Percentiles rank a stretch among this genome's conserved stretches.
Conservation (phyloP, 345 rosid species). For the Cardamine resedifolia region DNA sequence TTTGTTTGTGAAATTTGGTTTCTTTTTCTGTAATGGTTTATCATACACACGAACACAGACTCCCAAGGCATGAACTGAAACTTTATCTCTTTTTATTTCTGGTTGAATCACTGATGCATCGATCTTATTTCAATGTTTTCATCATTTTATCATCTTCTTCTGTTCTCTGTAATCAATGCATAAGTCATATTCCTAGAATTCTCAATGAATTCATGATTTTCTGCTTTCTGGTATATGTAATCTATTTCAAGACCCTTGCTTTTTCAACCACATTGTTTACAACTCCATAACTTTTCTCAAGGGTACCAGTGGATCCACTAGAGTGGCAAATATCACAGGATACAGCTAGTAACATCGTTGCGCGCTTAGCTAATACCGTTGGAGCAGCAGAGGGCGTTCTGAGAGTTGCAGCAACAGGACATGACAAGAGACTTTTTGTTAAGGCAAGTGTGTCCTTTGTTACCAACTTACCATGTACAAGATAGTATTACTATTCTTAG, state of each 20-base stretch:
- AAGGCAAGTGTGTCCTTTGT: slow-evolving; percentile 49
- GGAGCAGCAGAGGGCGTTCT: slow-evolving; percentile 95
- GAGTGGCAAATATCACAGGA: slow-evolving; percentile 99
- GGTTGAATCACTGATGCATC: background rate
- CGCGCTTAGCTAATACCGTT: slow-evolving; percentile 83
- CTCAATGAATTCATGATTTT: background rate
- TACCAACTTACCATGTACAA: background rate
- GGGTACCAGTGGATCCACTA: slow-evolving; percentile 93
- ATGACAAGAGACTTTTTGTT: slow-evolving; percentile 82
- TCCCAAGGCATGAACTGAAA: background rate
- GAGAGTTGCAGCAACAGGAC: slow-evolving; percentile 97
- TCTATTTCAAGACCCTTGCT: background rate
- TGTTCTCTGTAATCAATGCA: slow-evolving; percentile 3
- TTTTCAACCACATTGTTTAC: background rate
- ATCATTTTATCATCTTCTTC: background rate
- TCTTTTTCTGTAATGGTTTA: background rate
- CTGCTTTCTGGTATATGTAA: background rate
- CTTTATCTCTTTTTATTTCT: background rate
- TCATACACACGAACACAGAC: background rate
- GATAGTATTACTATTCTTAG: background rate
- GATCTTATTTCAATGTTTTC: background rate
- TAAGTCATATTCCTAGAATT: background rate
- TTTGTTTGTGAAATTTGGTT: slow-evolving; percentile 6
- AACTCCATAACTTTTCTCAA: slow-evolving; percentile 26
- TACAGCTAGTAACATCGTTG: slow-evolving; percentile 71